Evolutionary conservation across 805 yeast genomes (phyloP).

Genomic region (Myxozyma nipponensis): DNA sequence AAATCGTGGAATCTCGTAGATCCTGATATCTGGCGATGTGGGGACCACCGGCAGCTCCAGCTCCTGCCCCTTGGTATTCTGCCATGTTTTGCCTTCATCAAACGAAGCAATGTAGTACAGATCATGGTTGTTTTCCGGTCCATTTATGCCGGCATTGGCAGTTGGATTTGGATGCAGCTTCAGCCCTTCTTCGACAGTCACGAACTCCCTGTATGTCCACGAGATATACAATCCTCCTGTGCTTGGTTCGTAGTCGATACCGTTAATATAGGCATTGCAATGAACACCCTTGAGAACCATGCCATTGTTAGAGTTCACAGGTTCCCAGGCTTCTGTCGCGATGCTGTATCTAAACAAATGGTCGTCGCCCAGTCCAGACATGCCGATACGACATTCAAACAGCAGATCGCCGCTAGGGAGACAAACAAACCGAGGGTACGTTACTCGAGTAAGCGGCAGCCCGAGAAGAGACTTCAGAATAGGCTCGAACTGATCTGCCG

Average conservation of each 20-base stretch:
- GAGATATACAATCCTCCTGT: constrained; percentile 22
- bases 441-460: too few relatives aligned
- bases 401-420: too few relatives aligned
- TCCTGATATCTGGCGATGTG: constrained; percentile 4
- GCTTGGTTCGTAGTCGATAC: constrained; percentile 21
- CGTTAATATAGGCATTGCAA: constrained; percentile 30
- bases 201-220: constrained; percentile 31
- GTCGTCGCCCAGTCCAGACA: constrained; percentile 31
- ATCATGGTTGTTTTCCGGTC: constrained; percentile 32
- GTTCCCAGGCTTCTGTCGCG: constrained; percentile 13
- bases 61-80: constrained; percentile 9
- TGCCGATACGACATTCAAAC: constrained; percentile 28
- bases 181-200: constrained; percentile 17
- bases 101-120: constrained; percentile 28
- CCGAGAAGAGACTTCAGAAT: too few relatives aligned
- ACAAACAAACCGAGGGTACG: too few relatives aligned
- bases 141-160: constrained; percentile 30
- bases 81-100: constrained; percentile 30
- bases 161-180: constrained; percentile 1
- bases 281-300: constrained; percentile 24
- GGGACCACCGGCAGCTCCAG: constrained; percentile 23
- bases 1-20: constrained; percentile 19
- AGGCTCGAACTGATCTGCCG: too few relatives aligned
- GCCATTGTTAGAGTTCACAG: constrained; percentile 15
- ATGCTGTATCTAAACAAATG: constrained; percentile 20